phyloP scores from a whole-genome alignment of 352 stramenopile species.

The Phytophthora uliginosa region DNA sequence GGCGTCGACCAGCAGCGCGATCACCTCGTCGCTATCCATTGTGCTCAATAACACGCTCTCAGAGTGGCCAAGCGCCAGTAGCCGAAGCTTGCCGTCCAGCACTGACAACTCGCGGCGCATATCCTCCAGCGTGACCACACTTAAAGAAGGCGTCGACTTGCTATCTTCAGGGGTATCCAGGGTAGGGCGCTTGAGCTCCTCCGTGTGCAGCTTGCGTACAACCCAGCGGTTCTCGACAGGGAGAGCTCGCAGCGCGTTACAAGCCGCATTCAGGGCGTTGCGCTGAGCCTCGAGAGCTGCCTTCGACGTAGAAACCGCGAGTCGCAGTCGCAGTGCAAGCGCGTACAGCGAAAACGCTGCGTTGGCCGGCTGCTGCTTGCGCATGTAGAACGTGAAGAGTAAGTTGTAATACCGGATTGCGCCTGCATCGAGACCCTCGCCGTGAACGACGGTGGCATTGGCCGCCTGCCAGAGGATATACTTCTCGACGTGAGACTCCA shows the following conservation, averaged over 20 bases:
- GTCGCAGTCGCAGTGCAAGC: slow-evolving; percentile 58
- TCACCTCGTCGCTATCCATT: slow-evolving; percentile 68
- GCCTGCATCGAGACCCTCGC: slow-evolving; percentile 45
- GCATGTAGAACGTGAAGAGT: slow-evolving; percentile 76
- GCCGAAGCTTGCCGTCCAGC: slow-evolving; percentile 71
- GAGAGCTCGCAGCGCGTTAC: slow-evolving; percentile 52
- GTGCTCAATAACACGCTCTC: slow-evolving; percentile 68
- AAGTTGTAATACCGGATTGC: slow-evolving; percentile 75
- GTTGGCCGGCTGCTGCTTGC: slow-evolving; percentile 71
- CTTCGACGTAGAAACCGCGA: slow-evolving; percentile 50
- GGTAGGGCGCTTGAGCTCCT: slow-evolving; percentile 48
- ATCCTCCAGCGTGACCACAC: slow-evolving; percentile 73
- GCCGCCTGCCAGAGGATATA: slow-evolving; percentile 81
- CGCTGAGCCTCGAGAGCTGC: slow-evolving; percentile 62
- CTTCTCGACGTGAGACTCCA: slow-evolving; percentile 74
- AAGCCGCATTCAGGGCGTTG: slow-evolving; percentile 67
- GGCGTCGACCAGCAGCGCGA: slow-evolving; percentile 66
- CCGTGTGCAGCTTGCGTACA: slow-evolving; percentile 75
- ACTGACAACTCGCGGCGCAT: slow-evolving; percentile 67
- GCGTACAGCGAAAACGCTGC: slow-evolving; percentile 69
- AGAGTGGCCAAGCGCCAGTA: slow-evolving; percentile 60
- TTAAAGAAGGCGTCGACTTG: slow-evolving; percentile 37
- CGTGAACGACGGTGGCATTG: slow-evolving; percentile 64
- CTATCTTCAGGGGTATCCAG: slow-evolving; percentile 17
- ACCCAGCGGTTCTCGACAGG: slow-evolving; percentile 68